These are phyloP conservation scores for Fimicolochytrium jonesii DNA, from an alignment of 192 early-diverging fungal genomes.

Conservation along the genomic window DNA sequence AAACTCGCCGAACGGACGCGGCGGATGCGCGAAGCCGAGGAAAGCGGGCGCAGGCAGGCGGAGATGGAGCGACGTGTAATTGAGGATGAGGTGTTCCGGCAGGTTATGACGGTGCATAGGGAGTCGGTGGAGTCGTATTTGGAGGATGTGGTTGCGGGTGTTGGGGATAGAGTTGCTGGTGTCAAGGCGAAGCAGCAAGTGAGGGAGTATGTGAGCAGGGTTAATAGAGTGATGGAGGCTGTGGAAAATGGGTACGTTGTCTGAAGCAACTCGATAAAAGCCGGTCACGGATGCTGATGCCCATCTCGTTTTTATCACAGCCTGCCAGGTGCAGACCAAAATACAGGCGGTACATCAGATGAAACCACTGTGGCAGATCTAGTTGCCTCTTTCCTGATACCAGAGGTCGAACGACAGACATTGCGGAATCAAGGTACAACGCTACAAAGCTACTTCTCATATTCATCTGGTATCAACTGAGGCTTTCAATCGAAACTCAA, in stretches of 20 bases:
- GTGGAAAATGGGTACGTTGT: constrained; percentile 16
- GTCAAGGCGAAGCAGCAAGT: constrained; percentile 41
- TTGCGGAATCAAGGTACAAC: constrained; percentile 42
- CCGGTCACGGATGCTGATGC: background rate
- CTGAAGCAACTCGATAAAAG: constrained; percentile 14
- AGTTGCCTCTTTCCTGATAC: constrained; percentile 54
- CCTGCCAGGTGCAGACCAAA: background rate
- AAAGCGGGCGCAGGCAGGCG: constrained; percentile 43
- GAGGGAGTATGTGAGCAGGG: constrained; percentile 42
- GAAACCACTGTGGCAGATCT: constrained; percentile 43
- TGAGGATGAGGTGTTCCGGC: constrained; percentile 54
- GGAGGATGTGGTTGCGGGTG: constrained; percentile 43
- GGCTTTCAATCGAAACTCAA: no score
- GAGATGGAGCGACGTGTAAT: constrained; percentile 42
- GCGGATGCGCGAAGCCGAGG: constrained; percentile 55
- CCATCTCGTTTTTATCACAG: background rate
- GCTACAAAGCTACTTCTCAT: no score
- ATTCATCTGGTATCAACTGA: no score
- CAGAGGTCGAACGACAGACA: constrained; percentile 48
- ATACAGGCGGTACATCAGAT: no score
- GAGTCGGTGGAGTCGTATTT: constrained; percentile 58
- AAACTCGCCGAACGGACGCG: constrained; percentile 56
- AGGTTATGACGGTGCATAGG: constrained; percentile 52
- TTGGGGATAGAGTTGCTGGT: constrained; percentile 35
- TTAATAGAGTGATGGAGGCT: constrained; percentile 25